Conservation (phyloP, 768 basidiomycete genomes). For the Tylopilus balloui region DNA sequence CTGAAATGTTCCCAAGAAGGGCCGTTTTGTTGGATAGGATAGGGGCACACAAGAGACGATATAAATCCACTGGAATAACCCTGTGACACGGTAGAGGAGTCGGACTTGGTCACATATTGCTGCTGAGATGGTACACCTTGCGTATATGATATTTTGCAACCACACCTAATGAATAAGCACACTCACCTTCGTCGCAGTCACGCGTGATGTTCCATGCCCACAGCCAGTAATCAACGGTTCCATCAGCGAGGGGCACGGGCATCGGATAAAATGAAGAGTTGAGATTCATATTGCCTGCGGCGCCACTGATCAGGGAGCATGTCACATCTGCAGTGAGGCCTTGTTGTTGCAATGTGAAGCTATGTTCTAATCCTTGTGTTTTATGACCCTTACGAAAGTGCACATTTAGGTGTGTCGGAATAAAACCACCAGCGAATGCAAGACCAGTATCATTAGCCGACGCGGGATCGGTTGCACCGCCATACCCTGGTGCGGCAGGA, state of each 20-base stretch:
- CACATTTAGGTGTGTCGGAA: slow-evolving; percentile 1
- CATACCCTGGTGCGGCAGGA: neutral
- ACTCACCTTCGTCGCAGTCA: slow-evolving; percentile 2
- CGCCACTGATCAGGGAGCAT: neutral
- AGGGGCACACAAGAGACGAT: slow-evolving; percentile 1
- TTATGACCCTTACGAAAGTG: neutral
- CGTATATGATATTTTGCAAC: neutral
- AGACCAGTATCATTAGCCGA: neutral
- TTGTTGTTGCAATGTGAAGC: slow-evolving; percentile 9
- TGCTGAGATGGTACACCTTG: slow-evolving; percentile 1
- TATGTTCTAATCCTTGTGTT: neutral
- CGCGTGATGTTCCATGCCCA: slow-evolving; percentile 5
- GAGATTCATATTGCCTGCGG: neutral
- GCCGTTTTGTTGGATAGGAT: slow-evolving; percentile 1
- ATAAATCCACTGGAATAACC: neutral
- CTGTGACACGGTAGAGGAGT: neutral
- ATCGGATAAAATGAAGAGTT: neutral
- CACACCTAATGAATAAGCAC: fast-evolving
- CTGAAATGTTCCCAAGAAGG: slow-evolving; percentile 1
- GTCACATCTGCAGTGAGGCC: slow-evolving; percentile 17
- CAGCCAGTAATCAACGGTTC: slow-evolving; percentile 2
- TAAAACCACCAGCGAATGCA: neutral
- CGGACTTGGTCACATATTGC: slow-evolving; percentile 1
- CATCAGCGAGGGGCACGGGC: neutral
- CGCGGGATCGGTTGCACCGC: neutral